phyloP scores from a whole-genome alignment of 345 rosid genomes.

The Cardamine occulta region DNA sequence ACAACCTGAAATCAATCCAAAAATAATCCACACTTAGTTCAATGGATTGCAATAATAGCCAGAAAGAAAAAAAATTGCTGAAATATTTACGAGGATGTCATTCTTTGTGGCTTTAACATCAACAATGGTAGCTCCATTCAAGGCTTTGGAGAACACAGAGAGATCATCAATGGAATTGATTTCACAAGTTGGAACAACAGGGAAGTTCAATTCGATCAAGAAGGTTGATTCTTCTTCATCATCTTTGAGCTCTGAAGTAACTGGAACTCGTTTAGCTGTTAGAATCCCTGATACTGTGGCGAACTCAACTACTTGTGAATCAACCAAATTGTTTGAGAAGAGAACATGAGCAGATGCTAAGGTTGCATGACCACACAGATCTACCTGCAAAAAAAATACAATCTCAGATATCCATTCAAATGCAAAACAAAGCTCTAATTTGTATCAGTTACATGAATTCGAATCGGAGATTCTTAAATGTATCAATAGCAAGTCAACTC shows the following conservation, averaged over 20 bases:
- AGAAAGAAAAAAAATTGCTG: not conserved
- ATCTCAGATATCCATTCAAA: not conserved
- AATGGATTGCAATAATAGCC: not conserved
- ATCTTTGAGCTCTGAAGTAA: slow-evolving; percentile 8
- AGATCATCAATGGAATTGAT: slow-evolving; percentile 38
- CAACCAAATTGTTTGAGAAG: slow-evolving; percentile 56
- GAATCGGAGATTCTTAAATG: not conserved
- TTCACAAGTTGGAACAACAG: slow-evolving; percentile 48
- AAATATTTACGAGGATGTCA: slow-evolving; percentile 56
- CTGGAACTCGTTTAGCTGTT: slow-evolving; percentile 57
- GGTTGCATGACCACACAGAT: slow-evolving; percentile 87
- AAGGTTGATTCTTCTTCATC: slow-evolving; percentile 22
- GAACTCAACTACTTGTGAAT: slow-evolving; percentile 63
- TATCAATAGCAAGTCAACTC: slow-evolving; percentile 1
- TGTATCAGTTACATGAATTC: not conserved
- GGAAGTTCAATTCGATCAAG: slow-evolving; percentile 68
- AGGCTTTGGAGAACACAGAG: slow-evolving; percentile 51
- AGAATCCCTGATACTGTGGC: slow-evolving; percentile 68
- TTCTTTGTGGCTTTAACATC: slow-evolving; percentile 57
- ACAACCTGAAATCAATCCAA: slow-evolving; percentile 39
- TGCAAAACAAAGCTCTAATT: not conserved
- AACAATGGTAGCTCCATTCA: slow-evolving; percentile 53
- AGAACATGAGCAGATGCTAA: slow-evolving; percentile 75
- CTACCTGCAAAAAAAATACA: slow-evolving; percentile 46
- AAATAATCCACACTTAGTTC: not conserved